Conservation (phyloP, 352 stramenopile species). For the Phytophthora idaei region DNA sequence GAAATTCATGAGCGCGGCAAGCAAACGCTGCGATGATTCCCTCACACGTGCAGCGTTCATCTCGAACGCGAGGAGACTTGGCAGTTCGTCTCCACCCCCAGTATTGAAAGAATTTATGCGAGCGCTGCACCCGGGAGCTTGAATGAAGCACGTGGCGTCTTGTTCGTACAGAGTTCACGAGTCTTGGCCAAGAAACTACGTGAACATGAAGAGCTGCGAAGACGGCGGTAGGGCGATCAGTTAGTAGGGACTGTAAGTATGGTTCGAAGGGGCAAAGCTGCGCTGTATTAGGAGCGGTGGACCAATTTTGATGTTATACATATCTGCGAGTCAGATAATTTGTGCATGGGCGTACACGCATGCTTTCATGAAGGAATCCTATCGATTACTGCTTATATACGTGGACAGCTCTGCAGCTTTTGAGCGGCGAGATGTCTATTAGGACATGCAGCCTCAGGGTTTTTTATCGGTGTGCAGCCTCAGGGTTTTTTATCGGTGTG, state of each 20-base stretch:
- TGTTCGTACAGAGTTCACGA: conserved; percentile 22
- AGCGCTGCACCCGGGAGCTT: not conserved
- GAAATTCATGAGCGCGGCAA: conserved; percentile 23
- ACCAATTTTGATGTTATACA: conserved; percentile 11
- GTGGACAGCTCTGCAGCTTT: conserved; percentile 1
- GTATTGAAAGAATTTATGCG: conserved; percentile 16
- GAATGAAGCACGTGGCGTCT: not conserved
- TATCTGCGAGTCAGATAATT: conserved; percentile 4
- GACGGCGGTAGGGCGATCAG: conserved; percentile 4
- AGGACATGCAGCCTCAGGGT: not conserved
- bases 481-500: conserved; percentile 1
- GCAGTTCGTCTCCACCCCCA: conserved; percentile 1
- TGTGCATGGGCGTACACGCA: not conserved
- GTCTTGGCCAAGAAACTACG: conserved; percentile 15
- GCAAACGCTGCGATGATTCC: conserved; percentile 2
- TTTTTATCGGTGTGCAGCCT: conserved; percentile 5
- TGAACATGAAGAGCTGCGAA: conserved; percentile 15
- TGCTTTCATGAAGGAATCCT: conserved; percentile 12
- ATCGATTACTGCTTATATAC: conserved; percentile 22
- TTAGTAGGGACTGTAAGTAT: too few relatives aligned
- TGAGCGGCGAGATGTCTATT: not conserved
- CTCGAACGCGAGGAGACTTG: conserved; percentile 17
- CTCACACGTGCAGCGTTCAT: conserved; percentile 15
- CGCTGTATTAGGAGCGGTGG: not conserved
- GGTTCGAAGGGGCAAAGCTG: too few relatives aligned